These are phyloP conservation scores for Trametes versicolor DNA, from an alignment of 1,284 basidiomycete species.

Conservation along the genomic window DNA sequence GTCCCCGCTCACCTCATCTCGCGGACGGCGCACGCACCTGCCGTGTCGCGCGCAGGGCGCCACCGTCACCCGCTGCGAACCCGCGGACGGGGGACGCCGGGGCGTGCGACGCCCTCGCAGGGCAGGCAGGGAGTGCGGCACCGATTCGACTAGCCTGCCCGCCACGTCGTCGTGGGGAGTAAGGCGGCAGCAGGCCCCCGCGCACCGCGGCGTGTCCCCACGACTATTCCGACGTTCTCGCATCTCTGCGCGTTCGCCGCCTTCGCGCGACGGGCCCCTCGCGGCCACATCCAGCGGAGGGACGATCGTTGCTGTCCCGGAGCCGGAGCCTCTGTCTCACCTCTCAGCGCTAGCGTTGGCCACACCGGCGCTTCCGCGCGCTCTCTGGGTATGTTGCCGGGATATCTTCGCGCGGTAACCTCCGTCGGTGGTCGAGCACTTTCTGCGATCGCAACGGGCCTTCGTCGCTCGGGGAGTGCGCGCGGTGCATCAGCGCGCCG, in stretches of 20 bases:
- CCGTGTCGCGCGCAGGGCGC: background rate
- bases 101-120: slow-evolving; percentile 3
- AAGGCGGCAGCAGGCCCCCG: slow-evolving; percentile 26
- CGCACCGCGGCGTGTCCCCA: slow-evolving; percentile 26
- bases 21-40: background rate
- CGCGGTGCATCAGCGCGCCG: background rate
- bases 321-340: slow-evolving; percentile 5
- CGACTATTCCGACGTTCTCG: slow-evolving; percentile 26
- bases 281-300: slow-evolving; percentile 6
- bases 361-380: background rate
- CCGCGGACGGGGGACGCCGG: background rate
- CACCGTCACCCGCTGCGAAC: background rate
- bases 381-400: background rate
- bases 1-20: background rate
- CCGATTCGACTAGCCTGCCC: slow-evolving; percentile 4
- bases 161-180: slow-evolving; percentile 24
- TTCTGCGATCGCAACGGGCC: background rate
- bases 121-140: slow-evolving; percentile 1
- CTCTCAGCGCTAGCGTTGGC: slow-evolving; percentile 1
- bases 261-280: background rate
- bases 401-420: background rate
- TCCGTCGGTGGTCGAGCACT: no score
- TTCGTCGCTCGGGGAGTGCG: background rate
- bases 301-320: slow-evolving; percentile 27
- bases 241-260: slow-evolving; percentile 14